Percentiles rank a stretch among this genome's conserved stretches.
Conservation (phyloP, 2,329 filamentous ascomycete genomes). For the Chaetomiaceae sp. region DNA sequence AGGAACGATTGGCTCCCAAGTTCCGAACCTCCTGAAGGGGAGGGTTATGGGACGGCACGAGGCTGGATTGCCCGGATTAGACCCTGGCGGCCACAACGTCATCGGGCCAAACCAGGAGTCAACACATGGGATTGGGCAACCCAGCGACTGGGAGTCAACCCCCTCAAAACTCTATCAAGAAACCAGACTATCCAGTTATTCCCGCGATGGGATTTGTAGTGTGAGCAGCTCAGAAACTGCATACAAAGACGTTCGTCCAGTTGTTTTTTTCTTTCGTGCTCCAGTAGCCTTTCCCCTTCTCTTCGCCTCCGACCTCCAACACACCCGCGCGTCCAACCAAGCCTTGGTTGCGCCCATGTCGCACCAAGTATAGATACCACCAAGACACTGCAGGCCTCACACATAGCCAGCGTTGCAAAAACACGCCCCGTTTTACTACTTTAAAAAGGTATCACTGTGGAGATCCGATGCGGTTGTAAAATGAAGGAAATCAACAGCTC, state of each 20-base stretch:
- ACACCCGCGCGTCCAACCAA: neutral
- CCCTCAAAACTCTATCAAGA: too few species aligned
- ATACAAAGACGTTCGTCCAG: slow-evolving; percentile 5
- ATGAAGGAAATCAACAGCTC: slow-evolving; percentile 8
- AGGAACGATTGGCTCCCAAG: too few species aligned
- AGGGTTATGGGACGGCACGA: too few species aligned
- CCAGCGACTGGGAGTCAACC: too few species aligned
- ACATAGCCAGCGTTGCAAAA: slow-evolving; percentile 11
- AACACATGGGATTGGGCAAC: too few species aligned
- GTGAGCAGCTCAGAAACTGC: slow-evolving; percentile 1
- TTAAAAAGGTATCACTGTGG: slow-evolving; percentile 25
- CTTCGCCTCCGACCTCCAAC: neutral
- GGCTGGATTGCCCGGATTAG: too few species aligned
- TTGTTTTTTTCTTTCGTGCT: neutral
- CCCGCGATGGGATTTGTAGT: slow-evolving; percentile 7
- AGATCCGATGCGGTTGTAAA: slow-evolving; percentile 23
- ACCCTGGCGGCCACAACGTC: too few species aligned
- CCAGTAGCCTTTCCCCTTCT: neutral
- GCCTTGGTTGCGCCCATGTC: slow-evolving; percentile 1
- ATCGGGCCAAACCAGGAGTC: too few species aligned
- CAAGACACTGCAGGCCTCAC: too few species aligned
- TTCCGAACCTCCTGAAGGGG: too few species aligned
- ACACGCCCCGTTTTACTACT: slow-evolving; percentile 18
- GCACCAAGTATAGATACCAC: slow-evolving; percentile 10
- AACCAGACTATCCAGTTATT: slow-evolving; percentile 2